Conservation (phyloP, 2,329 filamentous ascomycete genomes). For the Neofusicoccum umdonicola region DNA sequence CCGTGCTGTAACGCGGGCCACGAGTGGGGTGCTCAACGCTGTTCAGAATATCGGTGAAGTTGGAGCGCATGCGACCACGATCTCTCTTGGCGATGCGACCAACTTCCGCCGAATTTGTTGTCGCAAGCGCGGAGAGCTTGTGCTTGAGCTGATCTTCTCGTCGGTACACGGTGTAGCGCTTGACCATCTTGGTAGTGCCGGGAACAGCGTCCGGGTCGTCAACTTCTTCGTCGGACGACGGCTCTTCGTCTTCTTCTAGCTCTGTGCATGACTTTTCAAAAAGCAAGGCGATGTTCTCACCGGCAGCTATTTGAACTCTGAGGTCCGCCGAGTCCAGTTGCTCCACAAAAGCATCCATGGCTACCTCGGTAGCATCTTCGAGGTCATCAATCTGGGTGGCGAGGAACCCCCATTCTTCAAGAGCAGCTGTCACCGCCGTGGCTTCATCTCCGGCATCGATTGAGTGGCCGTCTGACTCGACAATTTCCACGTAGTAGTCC, state of each 20-base stretch:
- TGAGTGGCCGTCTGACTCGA: slow-evolving; percentile 73
- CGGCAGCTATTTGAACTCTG: slow-evolving; percentile 72
- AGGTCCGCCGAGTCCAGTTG: slow-evolving; percentile 75
- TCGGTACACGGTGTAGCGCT: slow-evolving; percentile 67
- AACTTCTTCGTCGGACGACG: slow-evolving; percentile 47
- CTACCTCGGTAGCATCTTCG: slow-evolving; percentile 66
- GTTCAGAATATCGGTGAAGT: slow-evolving; percentile 64
- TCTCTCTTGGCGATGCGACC: slow-evolving; percentile 66
- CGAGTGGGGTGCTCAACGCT: slow-evolving; percentile 65
- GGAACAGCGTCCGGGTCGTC: slow-evolving; percentile 29
- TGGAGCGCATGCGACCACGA: slow-evolving; percentile 63
- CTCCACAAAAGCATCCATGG: slow-evolving; percentile 78
- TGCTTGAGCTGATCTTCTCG: slow-evolving; percentile 61
- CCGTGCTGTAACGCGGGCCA: slow-evolving; percentile 65
- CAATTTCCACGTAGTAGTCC: slow-evolving; percentile 72
- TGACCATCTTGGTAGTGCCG: slow-evolving; percentile 45
- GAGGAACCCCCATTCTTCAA: slow-evolving; percentile 77
- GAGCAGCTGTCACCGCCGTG: slow-evolving; percentile 68
- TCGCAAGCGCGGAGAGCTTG: slow-evolving; percentile 59
- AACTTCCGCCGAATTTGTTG: slow-evolving; percentile 46
- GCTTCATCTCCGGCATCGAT: slow-evolving; percentile 70
- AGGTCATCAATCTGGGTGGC: slow-evolving; percentile 75
- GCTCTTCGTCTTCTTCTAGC: slow-evolving; percentile 56
- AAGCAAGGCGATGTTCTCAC: slow-evolving; percentile 76
- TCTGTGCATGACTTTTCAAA: slow-evolving; percentile 70